Evolutionary conservation across 352 stramenopile species (phyloP), one percentile per base, ranked within the genome.

Genomic region (Saprolegnia diclina): DNA sequence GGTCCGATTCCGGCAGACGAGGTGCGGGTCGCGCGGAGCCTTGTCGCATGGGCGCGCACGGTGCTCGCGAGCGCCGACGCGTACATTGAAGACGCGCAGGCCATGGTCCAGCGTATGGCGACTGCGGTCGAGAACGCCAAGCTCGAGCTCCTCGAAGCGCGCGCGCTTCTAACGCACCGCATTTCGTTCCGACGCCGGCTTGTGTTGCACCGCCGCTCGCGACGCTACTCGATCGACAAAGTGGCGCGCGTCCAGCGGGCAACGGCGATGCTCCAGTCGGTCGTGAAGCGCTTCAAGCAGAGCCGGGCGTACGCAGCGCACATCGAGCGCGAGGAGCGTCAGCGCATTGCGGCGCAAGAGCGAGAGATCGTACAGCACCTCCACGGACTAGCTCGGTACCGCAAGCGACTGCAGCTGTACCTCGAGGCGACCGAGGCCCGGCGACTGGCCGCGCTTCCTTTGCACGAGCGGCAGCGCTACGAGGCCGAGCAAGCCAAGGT

Each of bases 381-480:
- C 0, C 64, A 68, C 0, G 80, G 80, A 7, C 71, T 91, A n/a
- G 63, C 71, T 7, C 76, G 77, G 53, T 81, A 85, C 38, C 89
- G 88, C 68, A 87, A 83, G 53, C 84, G 83, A 29, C 65, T 88
- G 45, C 37, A 76, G 26, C 45, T 87, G 21, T 87, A 88, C 63
- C 14, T 79, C 2, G 67, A 82, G 13, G 79, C 74, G 0, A 70
- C 73, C 16, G 75, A 85, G 42, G 66, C 82, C 35, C 71, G 72
- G 16, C 72, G 69, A 5, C 24, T 91, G 0, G 73, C 74, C 2
- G 68, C 73, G 16, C 38, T 91, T 21, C 83, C 83, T 1, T 56
- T 90, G 21, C 82, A 89, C 56, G 80, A 90, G 45, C 77, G 77
- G 0, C 74, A 89, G 65, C 63, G 77, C 10, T 91, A 89, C 65